phyloP scores from a whole-genome alignment of 164 flowering plant species.

The Magnolia changhungtana region DNA sequence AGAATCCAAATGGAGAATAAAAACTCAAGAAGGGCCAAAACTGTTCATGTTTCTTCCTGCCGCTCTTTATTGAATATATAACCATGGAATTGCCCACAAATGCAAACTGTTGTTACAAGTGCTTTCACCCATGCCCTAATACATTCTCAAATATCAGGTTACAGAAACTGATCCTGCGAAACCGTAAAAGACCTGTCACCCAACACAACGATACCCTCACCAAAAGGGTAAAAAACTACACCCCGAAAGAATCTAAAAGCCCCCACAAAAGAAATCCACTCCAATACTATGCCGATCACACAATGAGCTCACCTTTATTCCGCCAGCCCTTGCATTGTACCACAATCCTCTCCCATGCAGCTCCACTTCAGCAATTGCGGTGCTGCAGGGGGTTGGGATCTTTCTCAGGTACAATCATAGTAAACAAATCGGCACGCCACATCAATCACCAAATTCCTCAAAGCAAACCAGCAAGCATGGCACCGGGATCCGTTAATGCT shows the following conservation, averaged over 20 bases:
- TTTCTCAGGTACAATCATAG: slow-evolving; percentile 35
- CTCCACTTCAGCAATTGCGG: slow-evolving; percentile 23
- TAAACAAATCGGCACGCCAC: slow-evolving; percentile 39
- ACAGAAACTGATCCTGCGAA: slow-evolving; percentile 34
- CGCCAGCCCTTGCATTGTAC: slow-evolving; percentile 66
- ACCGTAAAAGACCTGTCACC: slow-evolving; percentile 11
- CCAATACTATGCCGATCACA: slow-evolving; percentile 32
- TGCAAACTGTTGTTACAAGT: slow-evolving; percentile 22
- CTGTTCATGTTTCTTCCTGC: background rate
- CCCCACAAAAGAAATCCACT: slow-evolving; percentile 19
- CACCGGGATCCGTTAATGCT: slow-evolving; percentile 72
- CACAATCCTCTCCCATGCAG: slow-evolving; percentile 17
- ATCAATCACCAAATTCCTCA: slow-evolving; percentile 22
- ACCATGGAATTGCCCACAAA: slow-evolving; percentile 11
- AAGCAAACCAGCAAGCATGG: slow-evolving; percentile 83
- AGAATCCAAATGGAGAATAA: background rate
- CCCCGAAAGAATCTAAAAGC: slow-evolving; percentile 43
- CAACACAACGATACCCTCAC: slow-evolving; percentile 20
- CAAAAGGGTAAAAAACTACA: slow-evolving; percentile 21
- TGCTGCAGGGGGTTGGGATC: slow-evolving; percentile 25
- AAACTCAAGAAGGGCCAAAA: background rate
- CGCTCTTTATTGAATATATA: slow-evolving; percentile 19
- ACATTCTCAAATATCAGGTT: slow-evolving; percentile 21
- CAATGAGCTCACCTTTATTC: slow-evolving; percentile 30
- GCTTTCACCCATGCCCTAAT: slow-evolving; percentile 10